Conservation (phyloP, 768 basidiomycete genomes). For the Hemileccinum rubropunctum region DNA sequence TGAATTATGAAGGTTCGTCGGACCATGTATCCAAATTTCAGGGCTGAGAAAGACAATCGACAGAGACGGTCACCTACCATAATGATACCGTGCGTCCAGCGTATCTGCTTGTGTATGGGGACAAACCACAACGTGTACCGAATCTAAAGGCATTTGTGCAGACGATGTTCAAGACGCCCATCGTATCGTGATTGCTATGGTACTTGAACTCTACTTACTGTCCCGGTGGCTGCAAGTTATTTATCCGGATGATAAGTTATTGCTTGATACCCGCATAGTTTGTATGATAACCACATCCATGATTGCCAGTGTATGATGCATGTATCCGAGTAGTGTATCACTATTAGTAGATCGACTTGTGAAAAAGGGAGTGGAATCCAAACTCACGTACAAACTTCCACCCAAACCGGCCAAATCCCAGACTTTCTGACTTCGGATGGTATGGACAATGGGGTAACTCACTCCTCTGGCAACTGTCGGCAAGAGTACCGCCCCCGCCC, state of each 20-base stretch:
- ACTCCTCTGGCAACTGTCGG: no score
- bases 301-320: conserved; percentile 2
- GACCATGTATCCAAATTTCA: not conserved
- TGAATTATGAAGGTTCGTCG: conserved; percentile 53
- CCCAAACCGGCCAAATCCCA: no score
- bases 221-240: not conserved
- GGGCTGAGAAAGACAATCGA: not conserved
- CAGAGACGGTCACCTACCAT: conserved; percentile 62
- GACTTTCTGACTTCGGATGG: no score
- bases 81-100: conserved; percentile 69
- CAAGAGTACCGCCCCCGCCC: not conserved
- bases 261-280: conserved; percentile 12
- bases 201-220: not conserved
- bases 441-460: no score
- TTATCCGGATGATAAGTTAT: conserved; percentile 9
- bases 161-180: conserved; percentile 31
- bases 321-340: conserved; percentile 6
- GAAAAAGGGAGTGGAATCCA: no score
- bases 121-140: conserved; percentile 17
- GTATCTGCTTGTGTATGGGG: conserved; percentile 61
- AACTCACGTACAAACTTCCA: no score
- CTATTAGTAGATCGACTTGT: not conserved
- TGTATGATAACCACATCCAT: conserved; percentile 17
- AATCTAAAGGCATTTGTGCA: conserved; percentile 28
- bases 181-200: conserved; percentile 19